Base-by-base conservation (phyloP, 2,329 filamentous ascomycete genomes). In the Penicillium sp. region DNA sequence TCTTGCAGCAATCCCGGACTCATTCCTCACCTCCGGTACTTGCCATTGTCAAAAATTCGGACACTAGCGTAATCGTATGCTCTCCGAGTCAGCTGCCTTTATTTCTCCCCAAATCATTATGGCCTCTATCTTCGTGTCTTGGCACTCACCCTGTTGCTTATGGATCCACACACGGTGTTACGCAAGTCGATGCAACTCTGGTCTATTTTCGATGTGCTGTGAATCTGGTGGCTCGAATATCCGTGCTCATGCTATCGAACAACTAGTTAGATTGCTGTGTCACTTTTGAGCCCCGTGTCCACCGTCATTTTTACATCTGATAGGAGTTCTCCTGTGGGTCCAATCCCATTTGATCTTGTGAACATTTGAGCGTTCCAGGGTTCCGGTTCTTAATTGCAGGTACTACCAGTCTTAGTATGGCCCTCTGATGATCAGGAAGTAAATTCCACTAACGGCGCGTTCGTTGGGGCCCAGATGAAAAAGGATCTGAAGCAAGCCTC, bases 391-490 rank as follows among this genome's bases (percentile, higher is more conserved):
- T 37, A 37, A 20, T 37, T 37, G 15, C 33, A 23, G 33, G 15
- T 1, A 12, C 20, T 37, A 8, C 33, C 15, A 15, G 8, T 12
- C 33, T 37, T 5, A 37, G 33, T 37, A 20, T 37, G 9, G 9
- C 33, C 9, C 3, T 42, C 23, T 44, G 25, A 45, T 46, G 38
- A 52, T 43, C 41, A 24, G 45, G 32, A 20, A 28, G 35, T 28
- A 29, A 24, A 40, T 33, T 35, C 15, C 39, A 7, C 33, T 35
- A 61, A 59, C 58, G 55, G 55, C 42, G 50, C 28, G 51, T 55
- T 52, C 51, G 53, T 59, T 55, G 55, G 58, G 56, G 57, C 54
- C 53, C 47, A 20, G 29, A 32, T 32, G 23, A 18, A 42, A 33
- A 31, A 35, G 9, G 27, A n/a, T 29, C 43, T 41, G 41, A 47